Evolutionary conservation across 495 filamentous ascomycete species (phyloP).

Genomic region (Glonium stellatum): DNA sequence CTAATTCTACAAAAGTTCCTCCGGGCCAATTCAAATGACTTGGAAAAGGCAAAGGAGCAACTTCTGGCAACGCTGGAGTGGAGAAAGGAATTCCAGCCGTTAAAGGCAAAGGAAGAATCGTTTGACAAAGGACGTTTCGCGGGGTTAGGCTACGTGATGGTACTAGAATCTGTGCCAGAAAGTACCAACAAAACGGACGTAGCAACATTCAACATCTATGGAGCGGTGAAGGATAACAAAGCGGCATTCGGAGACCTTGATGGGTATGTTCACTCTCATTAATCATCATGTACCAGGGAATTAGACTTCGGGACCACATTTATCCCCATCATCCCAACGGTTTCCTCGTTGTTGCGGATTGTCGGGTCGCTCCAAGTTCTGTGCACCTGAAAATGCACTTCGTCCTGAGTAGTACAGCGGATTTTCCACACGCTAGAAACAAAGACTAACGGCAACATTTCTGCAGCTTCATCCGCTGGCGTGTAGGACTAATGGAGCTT

Average conservation of each 20-base stretch:
- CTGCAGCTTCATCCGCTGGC: constrained; percentile 75
- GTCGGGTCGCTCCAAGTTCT: too few species aligned
- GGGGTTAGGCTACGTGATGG: constrained; percentile 50
- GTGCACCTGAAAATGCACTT: too few species aligned
- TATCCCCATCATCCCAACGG: too few species aligned
- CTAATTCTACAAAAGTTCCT: constrained; percentile 87
- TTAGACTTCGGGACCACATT: too few species aligned
- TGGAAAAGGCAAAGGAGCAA: constrained; percentile 64
- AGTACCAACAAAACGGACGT: constrained; percentile 42
- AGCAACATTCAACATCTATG: constrained; percentile 82
- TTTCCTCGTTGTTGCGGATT: too few species aligned
- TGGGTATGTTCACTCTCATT: constrained; percentile 49
- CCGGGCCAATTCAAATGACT: constrained; percentile 72
- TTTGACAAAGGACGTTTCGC: constrained; percentile 50
- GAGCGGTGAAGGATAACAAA: constrained; percentile 60
- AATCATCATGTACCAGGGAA: background rate
- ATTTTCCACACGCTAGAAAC: background rate
- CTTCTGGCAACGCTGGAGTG: constrained; percentile 71
- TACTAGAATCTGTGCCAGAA: constrained; percentile 37
- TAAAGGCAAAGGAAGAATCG: constrained; percentile 39
- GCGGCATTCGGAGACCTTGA: constrained; percentile 70
- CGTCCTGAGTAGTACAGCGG: too few species aligned
- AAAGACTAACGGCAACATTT: background rate
- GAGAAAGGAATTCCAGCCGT: constrained; percentile 59
- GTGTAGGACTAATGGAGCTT: constrained; percentile 78